These are phyloP conservation scores for Fonsecaea nubica DNA, from an alignment of 2,329 filamentous ascomycete species.

Conservation along the genomic window DNA sequence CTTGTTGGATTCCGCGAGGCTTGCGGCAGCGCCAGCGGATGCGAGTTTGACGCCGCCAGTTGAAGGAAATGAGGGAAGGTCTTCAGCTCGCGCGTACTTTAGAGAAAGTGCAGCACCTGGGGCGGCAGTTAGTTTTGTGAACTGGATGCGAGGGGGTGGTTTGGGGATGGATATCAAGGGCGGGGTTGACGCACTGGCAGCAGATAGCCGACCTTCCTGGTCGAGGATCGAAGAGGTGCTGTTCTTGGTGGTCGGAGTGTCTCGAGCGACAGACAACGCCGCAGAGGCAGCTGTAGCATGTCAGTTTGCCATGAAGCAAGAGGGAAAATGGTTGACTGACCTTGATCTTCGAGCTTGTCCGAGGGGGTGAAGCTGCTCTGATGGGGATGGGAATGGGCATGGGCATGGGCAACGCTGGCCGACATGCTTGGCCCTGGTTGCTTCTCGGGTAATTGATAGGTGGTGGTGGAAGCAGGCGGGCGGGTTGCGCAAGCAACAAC, in stretches of 20 bases:
- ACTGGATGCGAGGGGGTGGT: conserved; percentile 1
- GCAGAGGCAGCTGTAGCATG: conserved; percentile 61
- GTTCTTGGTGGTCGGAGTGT: conserved; percentile 29
- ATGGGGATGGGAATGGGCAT: conserved; percentile 2
- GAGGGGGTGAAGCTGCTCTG: conserved; percentile 29
- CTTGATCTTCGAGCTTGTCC: conserved; percentile 49
- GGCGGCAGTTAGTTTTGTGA: conserved; percentile 30
- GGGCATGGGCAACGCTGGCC: conserved; percentile 21
- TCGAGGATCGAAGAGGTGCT: conserved; percentile 51
- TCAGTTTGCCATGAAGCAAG: conserved; percentile 16
- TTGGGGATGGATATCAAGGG: conserved; percentile 14
- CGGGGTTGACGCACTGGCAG: conserved; percentile 57
- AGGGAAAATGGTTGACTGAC: conserved; percentile 30
- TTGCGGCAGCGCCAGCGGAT: conserved; percentile 76
- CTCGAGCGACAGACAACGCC: conserved; percentile 62
- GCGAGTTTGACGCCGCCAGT: conserved; percentile 60
- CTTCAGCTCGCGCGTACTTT: conserved; percentile 73
- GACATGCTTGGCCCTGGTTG: conserved; percentile 35
- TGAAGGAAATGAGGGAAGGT: conserved; percentile 77
- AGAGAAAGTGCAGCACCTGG: conserved; percentile 67
- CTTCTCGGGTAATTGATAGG: conserved; percentile 5
- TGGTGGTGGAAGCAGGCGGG: conserved; percentile 6
- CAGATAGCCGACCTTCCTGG: conserved; percentile 62
- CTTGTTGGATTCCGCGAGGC: conserved; percentile 73
- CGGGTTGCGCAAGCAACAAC: conserved; percentile 17